Evolutionary conservation across 495 filamentous ascomycete genomes (phyloP), one percentile per base, ranked within the genome.

Genomic region (Parachaetomium inaequale): DNA sequence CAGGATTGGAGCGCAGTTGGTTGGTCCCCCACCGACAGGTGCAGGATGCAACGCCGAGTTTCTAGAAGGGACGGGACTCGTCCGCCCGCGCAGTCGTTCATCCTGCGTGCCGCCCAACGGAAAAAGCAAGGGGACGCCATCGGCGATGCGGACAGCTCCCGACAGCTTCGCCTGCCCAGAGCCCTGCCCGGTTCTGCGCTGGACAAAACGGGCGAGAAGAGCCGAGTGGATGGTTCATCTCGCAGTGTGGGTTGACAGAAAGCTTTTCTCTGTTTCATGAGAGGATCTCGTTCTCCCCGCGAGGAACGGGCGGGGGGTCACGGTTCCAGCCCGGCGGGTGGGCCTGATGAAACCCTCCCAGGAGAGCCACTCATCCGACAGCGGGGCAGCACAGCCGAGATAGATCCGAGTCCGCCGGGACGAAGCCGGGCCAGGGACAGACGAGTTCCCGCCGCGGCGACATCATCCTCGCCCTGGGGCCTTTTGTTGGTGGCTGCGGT

Each of bases 381-480:
- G 25, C 50, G 50, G 50, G 21, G 17, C 3, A 34, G 50, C 15
- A 34, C 31, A 29, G 31, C 29, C 50, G 50, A 53, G 50, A 34
- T 34, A 53, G 29, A 53, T 53, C 50, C n/a, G n/a, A n/a, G n/a
- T n/a, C n/a, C 50, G 50, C 29, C 47, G 47, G 26, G 47, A 31
- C 47, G 7, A n/a, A 50, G 21, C 45, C 21, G 21, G 45, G n/a
- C 47, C 12, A 51, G 31, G 15, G 19, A 31, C 26, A 7, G 23
- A 8, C 11, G n/a, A 47, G 17, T 19, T n/a, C n/a, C n/a, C n/a
- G n/a, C n/a, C n/a, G n/a, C n/a, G n/a, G n/a, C n/a, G n/a, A n/a
- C n/a, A n/a, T 42, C 38, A 42, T 8, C n/a, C n/a, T n/a, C n/a
- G n/a, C n/a, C n/a, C n/a, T n/a, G n/a, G n/a, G n/a, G n/a, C n/a